Percentiles rank a stretch among this genome's conserved stretches.
Evolutionary conservation across 2,329 filamentous ascomycete genomes (phyloP).

Genomic region (Diaporthe australafricana): DNA sequence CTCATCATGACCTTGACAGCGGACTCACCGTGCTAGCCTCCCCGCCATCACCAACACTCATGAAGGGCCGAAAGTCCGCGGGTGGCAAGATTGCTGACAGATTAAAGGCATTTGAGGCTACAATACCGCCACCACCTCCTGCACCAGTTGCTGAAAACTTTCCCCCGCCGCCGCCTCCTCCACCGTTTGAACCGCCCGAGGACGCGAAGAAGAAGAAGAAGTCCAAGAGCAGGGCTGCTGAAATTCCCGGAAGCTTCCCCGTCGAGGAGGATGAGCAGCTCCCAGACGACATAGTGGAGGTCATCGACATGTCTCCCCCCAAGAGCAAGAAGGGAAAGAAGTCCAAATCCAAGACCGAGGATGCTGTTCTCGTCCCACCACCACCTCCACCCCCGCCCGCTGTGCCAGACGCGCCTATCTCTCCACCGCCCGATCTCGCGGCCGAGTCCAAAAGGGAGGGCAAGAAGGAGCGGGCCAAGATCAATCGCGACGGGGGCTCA

Average conservation of each 20-base stretch:
- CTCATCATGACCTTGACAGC: constrained; percentile 17
- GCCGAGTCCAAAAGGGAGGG: constrained; percentile 58
- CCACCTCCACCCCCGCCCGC: constrained; percentile 46
- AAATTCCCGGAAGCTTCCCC: constrained; percentile 70
- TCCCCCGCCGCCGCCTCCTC: constrained; percentile 54
- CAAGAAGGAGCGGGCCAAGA: constrained; percentile 82
- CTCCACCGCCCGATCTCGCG: constrained; percentile 63
- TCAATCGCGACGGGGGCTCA: constrained; percentile 73
- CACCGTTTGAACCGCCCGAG: constrained; percentile 46
- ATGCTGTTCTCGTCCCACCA: not conserved
- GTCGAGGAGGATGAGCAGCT: constrained; percentile 56
- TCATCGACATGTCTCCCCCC: constrained; percentile 62
- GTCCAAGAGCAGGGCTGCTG: constrained; percentile 50
- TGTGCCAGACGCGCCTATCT: constrained; percentile 59
- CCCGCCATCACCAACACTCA: constrained; percentile 46
- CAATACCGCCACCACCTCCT: constrained; percentile 49
- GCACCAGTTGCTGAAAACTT: constrained; percentile 20
- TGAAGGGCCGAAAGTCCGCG: constrained; percentile 62
- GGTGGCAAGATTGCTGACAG: constrained; percentile 67
- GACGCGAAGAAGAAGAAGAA: constrained; percentile 53
- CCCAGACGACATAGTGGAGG: constrained; percentile 56
- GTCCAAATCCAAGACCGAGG: constrained; percentile 41
- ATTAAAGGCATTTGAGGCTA: constrained; percentile 66
- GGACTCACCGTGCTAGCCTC: constrained; percentile 10
- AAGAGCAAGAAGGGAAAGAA: constrained; percentile 48